phyloP scores from a whole-genome alignment of 2,329 filamentous ascomycete genomes.

The Colletotrichum tofieldiae region DNA sequence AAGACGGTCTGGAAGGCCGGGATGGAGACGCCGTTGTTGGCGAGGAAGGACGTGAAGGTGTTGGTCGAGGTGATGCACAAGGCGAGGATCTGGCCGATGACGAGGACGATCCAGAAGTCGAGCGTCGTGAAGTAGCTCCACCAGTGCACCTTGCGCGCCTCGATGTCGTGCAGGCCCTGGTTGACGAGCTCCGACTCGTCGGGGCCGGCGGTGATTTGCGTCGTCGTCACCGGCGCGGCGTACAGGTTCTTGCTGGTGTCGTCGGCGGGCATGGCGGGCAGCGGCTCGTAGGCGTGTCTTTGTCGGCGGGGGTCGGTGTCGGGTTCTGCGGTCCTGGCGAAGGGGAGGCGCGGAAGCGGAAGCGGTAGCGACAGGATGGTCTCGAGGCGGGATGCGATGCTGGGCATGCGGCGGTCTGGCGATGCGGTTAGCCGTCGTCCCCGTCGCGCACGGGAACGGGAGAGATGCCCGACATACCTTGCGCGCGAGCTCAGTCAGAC shows the following conservation, averaged over 20 bases:
- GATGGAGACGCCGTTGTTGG: slow-evolving; percentile 78
- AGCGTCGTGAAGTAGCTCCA: slow-evolving; percentile 84
- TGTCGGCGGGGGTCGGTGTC: slow-evolving; percentile 32
- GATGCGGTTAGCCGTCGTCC: slow-evolving; percentile 19
- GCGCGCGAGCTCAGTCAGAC: slow-evolving; percentile 10
- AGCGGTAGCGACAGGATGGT: slow-evolving; percentile 40
- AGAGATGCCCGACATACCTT: slow-evolving; percentile 17
- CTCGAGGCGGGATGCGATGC: slow-evolving; percentile 23
- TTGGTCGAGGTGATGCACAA: slow-evolving; percentile 94
- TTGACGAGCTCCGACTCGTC: slow-evolving; percentile 58
- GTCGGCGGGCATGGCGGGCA: slow-evolving; percentile 35
- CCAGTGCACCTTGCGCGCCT: slow-evolving; percentile 70
- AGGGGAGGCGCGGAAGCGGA: slow-evolving; percentile 45
- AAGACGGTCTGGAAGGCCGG: slow-evolving; percentile 97
- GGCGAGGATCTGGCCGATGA: slow-evolving; percentile 86
- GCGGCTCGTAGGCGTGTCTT: slow-evolving; percentile 35
- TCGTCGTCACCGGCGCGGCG: slow-evolving; percentile 43
- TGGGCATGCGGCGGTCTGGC: slow-evolving; percentile 38
- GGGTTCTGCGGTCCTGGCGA: slow-evolving; percentile 44
- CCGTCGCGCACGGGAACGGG: neutral
- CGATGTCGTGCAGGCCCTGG: slow-evolving; percentile 69
- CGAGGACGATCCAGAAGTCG: slow-evolving; percentile 90
- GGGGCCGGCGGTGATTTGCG: slow-evolving; percentile 40
- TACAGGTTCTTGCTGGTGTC: slow-evolving; percentile 28
- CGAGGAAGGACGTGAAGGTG: slow-evolving; percentile 87